phyloP scores from a whole-genome alignment of 495 filamentous ascomycete genomes.

The Cercophora scortea region DNA sequence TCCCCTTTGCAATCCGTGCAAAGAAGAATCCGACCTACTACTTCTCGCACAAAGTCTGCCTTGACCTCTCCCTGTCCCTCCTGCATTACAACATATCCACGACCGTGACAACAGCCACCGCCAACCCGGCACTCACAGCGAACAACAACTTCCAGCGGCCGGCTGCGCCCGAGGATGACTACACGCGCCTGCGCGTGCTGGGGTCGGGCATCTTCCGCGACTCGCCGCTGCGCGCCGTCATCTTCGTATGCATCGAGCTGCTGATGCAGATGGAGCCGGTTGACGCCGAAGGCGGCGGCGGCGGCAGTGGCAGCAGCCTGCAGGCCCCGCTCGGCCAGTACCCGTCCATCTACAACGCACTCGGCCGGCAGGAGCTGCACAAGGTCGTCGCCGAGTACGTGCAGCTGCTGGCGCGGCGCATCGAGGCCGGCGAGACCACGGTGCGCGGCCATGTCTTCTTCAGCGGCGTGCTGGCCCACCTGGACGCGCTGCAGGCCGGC shows the following conservation, averaged over 20 bases:
- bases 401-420: not conserved
- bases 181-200: not conserved
- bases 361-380: not conserved
- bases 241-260: not conserved
- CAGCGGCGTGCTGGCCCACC: not conserved
- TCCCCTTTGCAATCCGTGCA: not conserved
- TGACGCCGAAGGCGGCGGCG: not conserved
- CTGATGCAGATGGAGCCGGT: not conserved
- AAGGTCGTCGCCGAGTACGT: not conserved
- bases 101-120: too few species aligned
- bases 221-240: not conserved
- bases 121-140: not conserved
- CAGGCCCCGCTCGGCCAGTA: not conserved
- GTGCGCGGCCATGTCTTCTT: not conserved
- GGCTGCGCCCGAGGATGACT: not conserved
- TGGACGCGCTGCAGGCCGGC: not conserved
- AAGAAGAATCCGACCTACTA: not conserved
- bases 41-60: not conserved
- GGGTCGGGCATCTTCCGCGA: not conserved
- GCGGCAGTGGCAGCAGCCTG: not conserved
- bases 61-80: not conserved
- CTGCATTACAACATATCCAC: too few species aligned
- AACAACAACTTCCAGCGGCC: not conserved
- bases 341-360: too few species aligned
- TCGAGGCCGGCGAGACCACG: not conserved